Percentiles rank a stretch among this genome's conserved stretches.
phyloP scores from a whole-genome alignment of 768 basidiomycete genomes.

The Ramaria sp. region DNA sequence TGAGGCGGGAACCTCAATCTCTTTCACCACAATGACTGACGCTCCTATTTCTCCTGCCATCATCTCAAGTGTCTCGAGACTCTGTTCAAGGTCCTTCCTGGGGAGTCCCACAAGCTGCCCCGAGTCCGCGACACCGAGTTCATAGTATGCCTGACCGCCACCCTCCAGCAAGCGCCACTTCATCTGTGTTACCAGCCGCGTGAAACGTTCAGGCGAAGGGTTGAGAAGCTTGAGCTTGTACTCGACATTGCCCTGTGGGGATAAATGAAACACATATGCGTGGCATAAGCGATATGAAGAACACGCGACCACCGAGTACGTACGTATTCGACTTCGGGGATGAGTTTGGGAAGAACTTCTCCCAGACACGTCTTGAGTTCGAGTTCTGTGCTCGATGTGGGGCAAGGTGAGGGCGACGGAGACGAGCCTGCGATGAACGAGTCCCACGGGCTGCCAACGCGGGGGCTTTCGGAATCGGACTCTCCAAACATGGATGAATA shows the following conservation, averaged over 20 bases:
- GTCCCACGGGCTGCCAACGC: slow-evolving; percentile 79
- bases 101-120: slow-evolving; percentile 78
- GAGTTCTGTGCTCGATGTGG: slow-evolving; percentile 22
- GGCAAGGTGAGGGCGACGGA: slow-evolving; percentile 11
- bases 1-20: slow-evolving; percentile 60
- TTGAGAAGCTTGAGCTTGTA: slow-evolving; percentile 87
- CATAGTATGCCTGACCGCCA: slow-evolving; percentile 75
- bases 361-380: slow-evolving; percentile 18
- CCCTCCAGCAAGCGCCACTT: slow-evolving; percentile 91
- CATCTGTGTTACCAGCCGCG: slow-evolving; percentile 84
- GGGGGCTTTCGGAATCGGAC: slow-evolving; percentile 69
- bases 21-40: slow-evolving; percentile 83
- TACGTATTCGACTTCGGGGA: slow-evolving; percentile 66
- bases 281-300: background rate
- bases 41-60: slow-evolving; percentile 95
- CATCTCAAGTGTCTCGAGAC: slow-evolving; percentile 77
- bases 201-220: slow-evolving; percentile 66
- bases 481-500: slow-evolving; percentile 61
- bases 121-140: slow-evolving; percentile 76
- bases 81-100: slow-evolving; percentile 63
- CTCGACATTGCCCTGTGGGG: slow-evolving; percentile 70
- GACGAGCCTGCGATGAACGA: slow-evolving; percentile 51
- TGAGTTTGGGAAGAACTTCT: slow-evolving; percentile 46
- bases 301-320: slow-evolving; percentile 3
- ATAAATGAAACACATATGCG: background rate